Percentiles rank a stretch among this genome's conserved stretches.
phyloP scores from a whole-genome alignment of 768 basidiomycete species.

The Russula lepida region DNA sequence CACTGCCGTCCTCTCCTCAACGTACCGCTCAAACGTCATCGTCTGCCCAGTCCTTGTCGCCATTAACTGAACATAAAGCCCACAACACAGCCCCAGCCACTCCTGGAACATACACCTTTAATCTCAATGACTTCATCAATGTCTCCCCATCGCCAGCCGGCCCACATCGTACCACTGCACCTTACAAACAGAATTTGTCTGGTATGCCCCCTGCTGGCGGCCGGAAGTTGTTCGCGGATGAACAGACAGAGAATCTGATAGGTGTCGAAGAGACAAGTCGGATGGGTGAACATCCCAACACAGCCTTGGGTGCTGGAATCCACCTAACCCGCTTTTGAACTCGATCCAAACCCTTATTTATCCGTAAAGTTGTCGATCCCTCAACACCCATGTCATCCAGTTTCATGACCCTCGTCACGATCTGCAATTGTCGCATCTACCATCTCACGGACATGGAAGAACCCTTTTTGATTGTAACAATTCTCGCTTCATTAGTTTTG shows the following conservation, averaged over 20 bases:
- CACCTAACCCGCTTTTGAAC: constrained; percentile 19
- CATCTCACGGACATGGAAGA: constrained; percentile 21
- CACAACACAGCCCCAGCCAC: constrained; percentile 17
- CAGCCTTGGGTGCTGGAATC: constrained; percentile 21
- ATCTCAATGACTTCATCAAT: constrained; percentile 23
- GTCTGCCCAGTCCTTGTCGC: constrained; percentile 9
- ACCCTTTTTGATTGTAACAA: constrained; percentile 20
- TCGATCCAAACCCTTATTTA: constrained; percentile 6
- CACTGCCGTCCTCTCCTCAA: constrained; percentile 15
- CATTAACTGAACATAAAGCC: constrained; percentile 9
- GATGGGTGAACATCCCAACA: constrained; percentile 12
- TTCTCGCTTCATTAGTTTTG: constrained; percentile 8
- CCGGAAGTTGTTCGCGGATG: constrained; percentile 21
- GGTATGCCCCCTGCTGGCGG: constrained; percentile 19
- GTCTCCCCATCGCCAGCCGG: constrained; percentile 22
- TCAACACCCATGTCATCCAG: constrained; percentile 13
- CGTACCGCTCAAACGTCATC: background rate
- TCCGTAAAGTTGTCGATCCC: constrained; percentile 17
- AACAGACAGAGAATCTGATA: constrained; percentile 14
- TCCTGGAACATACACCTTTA: constrained; percentile 21
- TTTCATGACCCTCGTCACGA: constrained; percentile 18
- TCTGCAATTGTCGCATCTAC: constrained; percentile 24
- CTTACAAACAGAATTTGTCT: constrained; percentile 17
- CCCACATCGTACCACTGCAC: constrained; percentile 9
- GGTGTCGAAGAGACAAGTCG: constrained; percentile 12